Evolutionary conservation across 768 basidiomycete species (phyloP), one percentile per base, ranked within the genome.

Genomic region (Multifurca ochricompacta): DNA sequence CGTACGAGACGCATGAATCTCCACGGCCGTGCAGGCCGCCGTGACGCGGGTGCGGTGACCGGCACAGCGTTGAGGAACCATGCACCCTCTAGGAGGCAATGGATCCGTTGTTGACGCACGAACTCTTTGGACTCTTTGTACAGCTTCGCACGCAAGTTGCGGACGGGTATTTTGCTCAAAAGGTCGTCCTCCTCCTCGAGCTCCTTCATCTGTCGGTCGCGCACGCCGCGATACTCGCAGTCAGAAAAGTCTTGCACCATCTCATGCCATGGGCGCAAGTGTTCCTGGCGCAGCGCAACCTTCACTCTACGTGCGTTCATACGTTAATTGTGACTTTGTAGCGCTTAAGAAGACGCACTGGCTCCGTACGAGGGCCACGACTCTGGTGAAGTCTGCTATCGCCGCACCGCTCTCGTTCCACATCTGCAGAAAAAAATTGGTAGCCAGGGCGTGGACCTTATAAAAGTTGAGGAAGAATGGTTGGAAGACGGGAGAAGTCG

Each of bases 121-220:
- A 93, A 94, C 64, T 91, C 89, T 60, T 81, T 90, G 13, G 89
- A 91, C 66, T 96, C 92, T 64, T 83, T 90, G 74, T 88, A 88
- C 19, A 96, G 73, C 60, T 90, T 89, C 39, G 82, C 82, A 18
- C 90, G 82, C 40, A 96, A 71, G 66, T 88, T 91, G 51, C 91
- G 76, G 27, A 95, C 83, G 6, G 92, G 88, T 16, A 87, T 77
- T 68, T 91, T 93, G 68, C 79, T 87, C 56, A 92, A 69, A 13
- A 94, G 68, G 67, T 93, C 91, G 66, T 95, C 92, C 66, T 93
- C 89, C 36, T 81, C 73, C 64, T 93, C 92, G 5, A 93, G 73
- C 65, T 94, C 90, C 65, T 87, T 81, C 87, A 93, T 88, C 69
- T 93, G 91, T 32, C 89, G 75, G 63, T 91, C 87, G 42, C 91